These are phyloP conservation scores for Ogataea pignaliae DNA, from an alignment of 805 yeast genomes.

Conservation along the genomic window DNA sequence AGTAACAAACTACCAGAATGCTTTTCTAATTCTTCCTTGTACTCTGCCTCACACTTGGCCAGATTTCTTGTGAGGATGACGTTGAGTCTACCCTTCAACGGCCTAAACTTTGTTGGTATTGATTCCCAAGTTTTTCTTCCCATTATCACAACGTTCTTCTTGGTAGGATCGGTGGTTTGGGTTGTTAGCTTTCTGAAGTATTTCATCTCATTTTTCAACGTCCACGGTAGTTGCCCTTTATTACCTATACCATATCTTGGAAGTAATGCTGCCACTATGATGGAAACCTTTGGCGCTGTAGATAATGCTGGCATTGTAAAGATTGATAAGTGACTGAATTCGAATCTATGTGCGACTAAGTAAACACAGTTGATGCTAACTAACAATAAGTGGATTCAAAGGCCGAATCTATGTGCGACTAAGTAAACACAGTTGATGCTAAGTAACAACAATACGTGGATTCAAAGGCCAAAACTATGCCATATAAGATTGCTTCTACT, in stretches of 20 bases:
- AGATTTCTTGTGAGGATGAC: conserved; percentile 61
- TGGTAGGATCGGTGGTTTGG: conserved; percentile 26
- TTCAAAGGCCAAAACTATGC: no score
- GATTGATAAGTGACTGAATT: neutral
- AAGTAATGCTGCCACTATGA: conserved; percentile 81
- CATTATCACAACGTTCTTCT: conserved; percentile 81
- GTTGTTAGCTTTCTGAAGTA: conserved; percentile 77
- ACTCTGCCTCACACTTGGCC: conserved; percentile 17
- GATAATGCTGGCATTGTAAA: conserved; percentile 1
- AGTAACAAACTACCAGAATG: conserved; percentile 16
- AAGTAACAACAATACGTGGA: no score
- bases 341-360: neutral
- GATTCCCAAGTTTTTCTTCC: conserved; percentile 96
- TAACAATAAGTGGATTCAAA: no score
- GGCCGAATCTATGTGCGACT: no score
- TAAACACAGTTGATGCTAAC: no score
- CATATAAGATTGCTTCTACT: no score
- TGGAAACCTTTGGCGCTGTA: conserved; percentile 40
- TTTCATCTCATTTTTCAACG: conserved; percentile 75
- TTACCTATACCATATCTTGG: conserved; percentile 84
- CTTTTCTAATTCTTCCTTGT: conserved; percentile 23
- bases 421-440: no score
- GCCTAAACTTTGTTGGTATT: conserved; percentile 80
- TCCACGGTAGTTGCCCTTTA: conserved; percentile 85
- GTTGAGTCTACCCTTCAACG: conserved; percentile 71